These are phyloP conservation scores for Lenwebbia sp. DNA, from an alignment of 345 rosid species.

Conservation along the genomic window DNA sequence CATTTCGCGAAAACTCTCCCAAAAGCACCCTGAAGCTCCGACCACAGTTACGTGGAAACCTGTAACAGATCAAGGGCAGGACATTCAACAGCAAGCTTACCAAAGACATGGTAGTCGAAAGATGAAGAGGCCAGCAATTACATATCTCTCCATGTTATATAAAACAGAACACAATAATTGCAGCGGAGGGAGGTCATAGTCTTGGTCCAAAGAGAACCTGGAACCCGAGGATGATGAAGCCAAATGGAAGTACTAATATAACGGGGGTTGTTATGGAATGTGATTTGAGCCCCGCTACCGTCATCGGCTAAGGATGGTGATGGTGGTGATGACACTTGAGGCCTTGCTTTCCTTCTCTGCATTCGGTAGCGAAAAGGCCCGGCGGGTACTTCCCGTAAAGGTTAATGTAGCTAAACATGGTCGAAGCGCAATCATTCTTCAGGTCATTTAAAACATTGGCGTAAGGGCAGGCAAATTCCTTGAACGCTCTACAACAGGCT, in stretches of 20 bases:
- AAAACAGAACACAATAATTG: neutral
- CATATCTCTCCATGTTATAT: neutral
- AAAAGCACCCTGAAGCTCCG: neutral
- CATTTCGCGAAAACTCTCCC: neutral
- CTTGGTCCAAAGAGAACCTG: neutral
- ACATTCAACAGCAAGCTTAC: neutral
- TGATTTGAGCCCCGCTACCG: conserved; percentile 5
- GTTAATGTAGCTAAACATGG: conserved; percentile 62
- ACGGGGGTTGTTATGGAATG: neutral
- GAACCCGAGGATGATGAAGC: neutral
- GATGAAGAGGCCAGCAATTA: neutral
- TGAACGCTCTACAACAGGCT: conserved; percentile 32
- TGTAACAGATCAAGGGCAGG: neutral
- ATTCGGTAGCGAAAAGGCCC: conserved; percentile 47
- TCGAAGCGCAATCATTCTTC: conserved; percentile 34
- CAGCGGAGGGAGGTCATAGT: neutral
- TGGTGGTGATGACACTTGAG: conserved; percentile 29
- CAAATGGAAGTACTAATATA: neutral
- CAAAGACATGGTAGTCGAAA: neutral
- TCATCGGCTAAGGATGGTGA: conserved; percentile 2
- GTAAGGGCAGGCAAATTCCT: conserved; percentile 62
- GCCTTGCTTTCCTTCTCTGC: conserved; percentile 42
- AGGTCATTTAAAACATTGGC: conserved; percentile 26
- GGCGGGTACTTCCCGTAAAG: conserved; percentile 51
- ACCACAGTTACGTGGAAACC: neutral